Evolutionary conservation across 352 stramenopile species (phyloP).

Genomic region (Phytophthora tentaculata): DNA sequence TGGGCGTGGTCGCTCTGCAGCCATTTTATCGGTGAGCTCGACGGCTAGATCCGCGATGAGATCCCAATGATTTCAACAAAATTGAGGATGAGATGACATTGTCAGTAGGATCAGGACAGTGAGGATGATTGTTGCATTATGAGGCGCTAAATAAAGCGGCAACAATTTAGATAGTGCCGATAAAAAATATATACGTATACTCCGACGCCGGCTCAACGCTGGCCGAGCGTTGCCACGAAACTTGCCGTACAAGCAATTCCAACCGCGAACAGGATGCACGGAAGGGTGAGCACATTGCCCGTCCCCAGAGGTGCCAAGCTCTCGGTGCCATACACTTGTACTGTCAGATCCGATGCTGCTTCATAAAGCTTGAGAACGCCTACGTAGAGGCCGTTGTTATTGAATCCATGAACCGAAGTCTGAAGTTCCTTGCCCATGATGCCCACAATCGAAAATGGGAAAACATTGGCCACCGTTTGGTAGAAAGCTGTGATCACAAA

Average conservation of each 20-base stretch:
- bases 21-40: slow-evolving; percentile 20
- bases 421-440: slow-evolving; percentile 85
- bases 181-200: no score
- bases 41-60: background rate
- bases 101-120: slow-evolving; percentile 18
- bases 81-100: slow-evolving; percentile 21
- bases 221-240: slow-evolving; percentile 35
- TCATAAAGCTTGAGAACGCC: slow-evolving; percentile 75
- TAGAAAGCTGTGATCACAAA: slow-evolving; percentile 71
- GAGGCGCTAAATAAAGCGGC: slow-evolving; percentile 13
- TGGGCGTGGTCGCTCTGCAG: slow-evolving; percentile 18
- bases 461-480: slow-evolving; percentile 66
- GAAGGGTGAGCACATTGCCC: slow-evolving; percentile 63
- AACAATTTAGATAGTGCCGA: no score
- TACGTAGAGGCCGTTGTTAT: slow-evolving; percentile 86
- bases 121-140: background rate
- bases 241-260: slow-evolving; percentile 51
- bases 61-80: background rate
- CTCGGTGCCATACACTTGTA: slow-evolving; percentile 77
- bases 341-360: slow-evolving; percentile 66
- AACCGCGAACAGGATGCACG: slow-evolving; percentile 63
- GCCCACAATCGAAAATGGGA: slow-evolving; percentile 80
- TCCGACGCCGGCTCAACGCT: slow-evolving; percentile 3
- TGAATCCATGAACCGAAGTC: slow-evolving; percentile 68
- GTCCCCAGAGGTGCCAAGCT: slow-evolving; percentile 66